Base-by-base conservation (phyloP, 345 rosid species). In the Aurinia saxatilis region DNA sequence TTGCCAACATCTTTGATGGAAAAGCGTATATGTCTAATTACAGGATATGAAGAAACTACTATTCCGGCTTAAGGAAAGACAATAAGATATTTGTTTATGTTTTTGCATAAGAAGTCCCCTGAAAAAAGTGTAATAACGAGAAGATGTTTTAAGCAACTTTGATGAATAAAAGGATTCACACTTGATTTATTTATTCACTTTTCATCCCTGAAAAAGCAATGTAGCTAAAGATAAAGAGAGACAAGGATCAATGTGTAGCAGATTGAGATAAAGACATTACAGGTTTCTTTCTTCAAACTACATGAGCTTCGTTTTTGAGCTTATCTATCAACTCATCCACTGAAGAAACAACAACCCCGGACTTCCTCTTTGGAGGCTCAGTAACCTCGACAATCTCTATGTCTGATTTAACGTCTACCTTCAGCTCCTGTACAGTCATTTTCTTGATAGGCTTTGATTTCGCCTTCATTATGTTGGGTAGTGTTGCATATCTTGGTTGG, bases 381-480 rank as follows among this genome's bases (percentile, higher is more conserved):
- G 72, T 80, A 63, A 88, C 85, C 77, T 88, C 79, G 57, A 86
- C 61, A 16, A 91, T 72, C 79, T 86, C 87, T 15, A 86, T 25
- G 60, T 84, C 96, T 0, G 88, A 73, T 74, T 77, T 79, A 18
- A 73, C 18, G 39, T 83, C 87, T 0, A 87, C 86, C 7, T 85
- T 77, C 76, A 92, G 65, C 69, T 92, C 91, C 58, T 73, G 57
- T 5, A 80, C 81, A 9, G 87, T 77, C 63, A 77, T 81, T 59
- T 85, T 92, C 82, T 84, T 87, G 44, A 92, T 80, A 13, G 70
- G 83, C 79, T 89, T 87, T 0, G 95, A 87, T 71, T 87, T 92
- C 0, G 97, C 97, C 74, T 92, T 92, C 98, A 92, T 86, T 60
- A 89, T 87, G 76, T 87, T 92, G 13, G 98, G 95, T 23, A 91